A percentile compares a stretch with the other conserved stretches of the same genome.
Conservation (phyloP, 2,329 filamentous ascomycete genomes). For the Dothiorella sarmentorum region DNA sequence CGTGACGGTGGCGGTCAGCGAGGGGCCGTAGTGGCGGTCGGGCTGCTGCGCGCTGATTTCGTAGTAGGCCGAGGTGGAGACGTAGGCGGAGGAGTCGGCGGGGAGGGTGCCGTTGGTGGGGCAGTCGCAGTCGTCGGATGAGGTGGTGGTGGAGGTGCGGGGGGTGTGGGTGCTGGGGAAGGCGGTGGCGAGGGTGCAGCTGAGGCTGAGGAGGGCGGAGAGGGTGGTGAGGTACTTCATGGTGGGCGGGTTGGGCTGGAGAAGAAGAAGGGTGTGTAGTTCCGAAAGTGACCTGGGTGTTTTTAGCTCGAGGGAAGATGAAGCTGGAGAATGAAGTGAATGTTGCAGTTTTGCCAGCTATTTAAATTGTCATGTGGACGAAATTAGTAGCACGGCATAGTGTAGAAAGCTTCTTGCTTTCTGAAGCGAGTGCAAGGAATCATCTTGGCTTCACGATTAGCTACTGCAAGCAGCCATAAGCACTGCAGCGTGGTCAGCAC, state of each 20-base stretch:
- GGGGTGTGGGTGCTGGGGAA: background rate
- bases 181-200: background rate
- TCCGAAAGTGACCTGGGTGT: too few species aligned
- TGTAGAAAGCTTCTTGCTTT: background rate
- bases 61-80: constrained; percentile 20
- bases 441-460: background rate
- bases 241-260: background rate
- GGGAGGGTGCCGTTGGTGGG: constrained; percentile 20
- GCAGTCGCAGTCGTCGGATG: constrained; percentile 20
- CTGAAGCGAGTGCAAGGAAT: background rate
- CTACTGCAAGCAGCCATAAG: background rate
- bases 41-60: constrained; percentile 21
- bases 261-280: background rate
- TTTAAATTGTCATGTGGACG: background rate
- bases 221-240: constrained; percentile 5
- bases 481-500: background rate
- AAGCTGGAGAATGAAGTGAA: background rate
- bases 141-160: constrained; percentile 3
- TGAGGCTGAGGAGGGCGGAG: background rate
- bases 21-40: constrained; percentile 19
- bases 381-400: background rate
- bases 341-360: background rate
- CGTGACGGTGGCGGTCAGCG: constrained; percentile 20
- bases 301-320: too few species aligned
- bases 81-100: background rate